phyloP scores from a whole-genome alignment of 768 basidiomycete genomes.

The Boletus reticuloceps region DNA sequence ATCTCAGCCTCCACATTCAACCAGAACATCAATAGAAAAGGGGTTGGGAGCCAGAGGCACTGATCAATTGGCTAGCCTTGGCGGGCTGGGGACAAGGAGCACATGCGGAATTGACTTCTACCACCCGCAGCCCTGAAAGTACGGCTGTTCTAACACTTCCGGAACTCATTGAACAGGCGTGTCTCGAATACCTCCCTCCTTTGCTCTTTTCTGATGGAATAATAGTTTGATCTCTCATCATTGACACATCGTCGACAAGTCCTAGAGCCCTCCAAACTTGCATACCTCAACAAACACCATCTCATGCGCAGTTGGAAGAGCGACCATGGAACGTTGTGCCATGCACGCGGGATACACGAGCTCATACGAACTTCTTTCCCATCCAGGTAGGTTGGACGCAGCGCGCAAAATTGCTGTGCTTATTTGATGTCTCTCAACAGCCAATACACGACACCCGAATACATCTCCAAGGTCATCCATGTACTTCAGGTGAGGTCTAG shows the following conservation, averaged over 20 bases:
- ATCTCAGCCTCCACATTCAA: background rate
- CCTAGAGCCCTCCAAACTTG: slow-evolving; percentile 76
- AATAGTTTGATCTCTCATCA: slow-evolving; percentile 65
- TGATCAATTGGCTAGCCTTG: slow-evolving; percentile 91
- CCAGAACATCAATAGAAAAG: slow-evolving; percentile 46
- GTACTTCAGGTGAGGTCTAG: slow-evolving; percentile 50
- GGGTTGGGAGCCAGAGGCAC: slow-evolving; percentile 87
- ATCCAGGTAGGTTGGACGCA: slow-evolving; percentile 40
- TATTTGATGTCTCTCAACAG: slow-evolving; percentile 25
- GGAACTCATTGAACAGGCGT: slow-evolving; percentile 64
- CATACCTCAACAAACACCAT: slow-evolving; percentile 87
- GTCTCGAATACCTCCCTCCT: slow-evolving; percentile 8
- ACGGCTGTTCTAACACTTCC: slow-evolving; percentile 59
- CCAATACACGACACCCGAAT: slow-evolving; percentile 49
- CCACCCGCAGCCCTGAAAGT: slow-evolving; percentile 56
- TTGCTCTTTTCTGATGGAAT: background rate
- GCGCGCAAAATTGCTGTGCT: background rate
- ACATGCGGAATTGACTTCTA: slow-evolving; percentile 23
- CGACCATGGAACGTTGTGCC: slow-evolving; percentile 46
- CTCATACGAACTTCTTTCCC: slow-evolving; percentile 59
- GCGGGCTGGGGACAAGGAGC: slow-evolving; percentile 85
- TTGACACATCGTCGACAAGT: slow-evolving; percentile 84
- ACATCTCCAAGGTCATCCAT: slow-evolving; percentile 62
- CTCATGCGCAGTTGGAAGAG: slow-evolving; percentile 55
- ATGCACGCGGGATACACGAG: slow-evolving; percentile 54